Evolutionary conservation across 805 yeast genomes (phyloP), one percentile per base, ranked within the genome.

Genomic region (Lipomyces japonicus): DNA sequence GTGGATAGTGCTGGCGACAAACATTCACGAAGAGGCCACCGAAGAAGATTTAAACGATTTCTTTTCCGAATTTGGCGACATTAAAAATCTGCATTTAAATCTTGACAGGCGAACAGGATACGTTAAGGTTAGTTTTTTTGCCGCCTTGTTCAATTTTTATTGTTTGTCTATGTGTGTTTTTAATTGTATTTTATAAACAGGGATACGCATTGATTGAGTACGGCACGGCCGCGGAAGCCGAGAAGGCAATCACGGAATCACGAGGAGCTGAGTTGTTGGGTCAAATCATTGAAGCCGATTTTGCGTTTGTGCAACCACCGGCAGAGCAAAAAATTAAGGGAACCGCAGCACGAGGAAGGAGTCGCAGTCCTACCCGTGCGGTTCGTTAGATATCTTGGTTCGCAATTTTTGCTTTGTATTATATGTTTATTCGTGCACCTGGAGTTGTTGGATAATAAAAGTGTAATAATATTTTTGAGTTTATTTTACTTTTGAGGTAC

Each of bases 171-270:
- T 26, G 21, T 39, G 10, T 9, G n/a, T 14, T 6, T 28, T 31
- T 1, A 12, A 9, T 10, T n/a, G 22, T 12, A 12, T 9, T 16
- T 39, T 10, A 18, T 34, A 12, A 3, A 54, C 25, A 63, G 53
- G 71, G 75, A 0, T 75, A 75, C 51, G 76, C 73, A 0, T 57
- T 75, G 22, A 50, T 73, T 2, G 76, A 74, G 51, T 74, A 62
- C 49, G 58, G 44, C 2, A 55, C 51, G 0, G 40, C 61, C 4
- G 65, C 59, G 5, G 74, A 70, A 25, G 75, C 75, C 2, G 44
- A 58, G 22, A 50, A 51, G 4, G 73, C 75, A 0, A 61, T 72
- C 1, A 37, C 42, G 3, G 66, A 59, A 2, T 67, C 62, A 1
- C 48, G 65, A 18, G 69, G 68, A 1, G 56, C 60, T 2, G 69